These are phyloP conservation scores for Candida easanensis DNA, from an alignment of 805 yeast species.

Conservation along the genomic window DNA sequence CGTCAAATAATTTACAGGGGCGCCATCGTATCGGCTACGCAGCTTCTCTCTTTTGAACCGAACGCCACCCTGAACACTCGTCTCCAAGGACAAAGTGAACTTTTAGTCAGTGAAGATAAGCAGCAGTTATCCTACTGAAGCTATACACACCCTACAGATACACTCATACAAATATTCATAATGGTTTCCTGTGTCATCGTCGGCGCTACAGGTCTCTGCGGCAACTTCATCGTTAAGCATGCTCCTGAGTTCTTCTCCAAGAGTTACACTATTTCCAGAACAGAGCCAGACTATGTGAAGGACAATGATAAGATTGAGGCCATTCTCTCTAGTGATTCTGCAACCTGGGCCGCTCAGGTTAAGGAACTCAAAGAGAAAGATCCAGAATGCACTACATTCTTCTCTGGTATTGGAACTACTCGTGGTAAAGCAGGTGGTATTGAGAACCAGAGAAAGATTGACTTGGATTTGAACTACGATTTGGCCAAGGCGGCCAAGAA, in stretches of 20 bases:
- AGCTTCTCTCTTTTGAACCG: too few relatives aligned
- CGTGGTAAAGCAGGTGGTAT: conserved; percentile 67
- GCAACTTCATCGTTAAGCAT: conserved; percentile 49
- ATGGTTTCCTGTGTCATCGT: conserved; percentile 35
- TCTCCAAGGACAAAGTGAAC: too few relatives aligned
- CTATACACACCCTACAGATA: background rate
- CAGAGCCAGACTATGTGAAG: conserved; percentile 23
- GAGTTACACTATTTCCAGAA: conserved; percentile 52
- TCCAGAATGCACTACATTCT: conserved; percentile 39
- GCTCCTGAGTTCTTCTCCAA: conserved; percentile 37
- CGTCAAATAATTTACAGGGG: too few relatives aligned
- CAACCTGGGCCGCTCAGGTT: conserved; percentile 45
- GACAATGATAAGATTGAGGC: conserved; percentile 25
- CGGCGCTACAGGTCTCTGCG: conserved; percentile 83
- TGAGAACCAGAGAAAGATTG: conserved; percentile 69
- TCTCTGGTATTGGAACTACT: conserved; percentile 77
- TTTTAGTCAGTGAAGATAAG: too few relatives aligned
- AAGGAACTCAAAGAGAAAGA: conserved; percentile 26
- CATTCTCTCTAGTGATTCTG: conserved; percentile 43
- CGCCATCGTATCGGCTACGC: too few relatives aligned
- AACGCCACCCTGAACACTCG: too few relatives aligned
- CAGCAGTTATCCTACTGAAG: too few relatives aligned
- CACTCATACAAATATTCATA: background rate
- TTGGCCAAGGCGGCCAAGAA: conserved; percentile 73
- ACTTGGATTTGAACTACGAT: conserved; percentile 66